These are phyloP conservation scores for Hygrophorus pudorinus DNA, from an alignment of 768 basidiomycete genomes.

Conservation along the genomic window DNA sequence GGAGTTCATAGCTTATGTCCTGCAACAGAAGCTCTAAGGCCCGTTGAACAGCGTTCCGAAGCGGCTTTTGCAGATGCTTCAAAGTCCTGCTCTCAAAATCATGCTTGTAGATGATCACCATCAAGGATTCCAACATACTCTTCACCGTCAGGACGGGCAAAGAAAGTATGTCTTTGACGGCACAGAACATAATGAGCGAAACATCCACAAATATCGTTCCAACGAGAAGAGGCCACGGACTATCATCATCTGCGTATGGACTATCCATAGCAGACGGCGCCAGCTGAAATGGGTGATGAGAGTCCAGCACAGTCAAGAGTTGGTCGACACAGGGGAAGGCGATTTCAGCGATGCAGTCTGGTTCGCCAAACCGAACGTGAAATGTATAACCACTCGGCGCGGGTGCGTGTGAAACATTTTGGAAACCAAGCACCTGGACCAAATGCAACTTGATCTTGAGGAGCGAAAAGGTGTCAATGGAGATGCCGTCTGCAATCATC, in stretches of 20 bases:
- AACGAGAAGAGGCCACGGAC: constrained; percentile 34
- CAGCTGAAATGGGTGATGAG: constrained; percentile 37
- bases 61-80: constrained; percentile 38
- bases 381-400: constrained; percentile 38
- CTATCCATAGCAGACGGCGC: constrained; percentile 32
- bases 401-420: constrained; percentile 35
- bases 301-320: constrained; percentile 50
- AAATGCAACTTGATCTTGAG: constrained; percentile 54
- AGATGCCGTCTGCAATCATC: constrained; percentile 57
- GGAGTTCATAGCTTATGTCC: constrained; percentile 56
- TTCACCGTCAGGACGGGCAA: constrained; percentile 52
- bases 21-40: constrained; percentile 40
- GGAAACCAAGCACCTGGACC: constrained; percentile 44
- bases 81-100: constrained; percentile 51
- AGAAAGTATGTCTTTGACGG: constrained; percentile 30
- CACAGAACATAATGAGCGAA: constrained; percentile 39
- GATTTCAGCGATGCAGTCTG: constrained; percentile 29
- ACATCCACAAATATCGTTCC: constrained; percentile 60
- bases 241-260: constrained; percentile 33
- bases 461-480: constrained; percentile 39
- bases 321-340: constrained; percentile 50
- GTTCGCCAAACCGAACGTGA: constrained; percentile 43
- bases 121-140: constrained; percentile 49
- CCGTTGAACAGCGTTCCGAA: constrained; percentile 44
- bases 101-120: constrained; percentile 65